These are phyloP conservation scores for Hypomyces rosellus DNA, from an alignment of 2,329 filamentous ascomycete species.

Conservation along the genomic window DNA sequence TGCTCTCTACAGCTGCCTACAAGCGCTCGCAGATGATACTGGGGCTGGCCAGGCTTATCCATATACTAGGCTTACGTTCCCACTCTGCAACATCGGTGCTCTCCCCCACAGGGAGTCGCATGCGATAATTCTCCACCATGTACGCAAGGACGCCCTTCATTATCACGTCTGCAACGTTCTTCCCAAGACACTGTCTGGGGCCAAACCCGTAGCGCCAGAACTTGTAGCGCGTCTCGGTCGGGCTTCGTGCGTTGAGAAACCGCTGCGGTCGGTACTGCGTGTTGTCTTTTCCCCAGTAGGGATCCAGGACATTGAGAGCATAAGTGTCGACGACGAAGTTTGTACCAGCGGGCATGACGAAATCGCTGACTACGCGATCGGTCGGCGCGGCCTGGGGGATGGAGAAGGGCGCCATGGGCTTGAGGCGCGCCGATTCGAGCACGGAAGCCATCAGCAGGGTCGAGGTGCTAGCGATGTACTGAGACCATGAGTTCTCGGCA, in stretches of 20 bases:
- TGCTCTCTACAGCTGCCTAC: too few species aligned
- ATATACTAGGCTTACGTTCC: too few species aligned
- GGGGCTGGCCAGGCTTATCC: too few species aligned
- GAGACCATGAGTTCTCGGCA: too few species aligned
- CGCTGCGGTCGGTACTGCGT: too few species aligned
- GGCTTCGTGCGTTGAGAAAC: too few species aligned
- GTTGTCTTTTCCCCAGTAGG: slow-evolving; percentile 5
- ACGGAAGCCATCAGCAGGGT: slow-evolving; percentile 6
- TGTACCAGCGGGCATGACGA: not conserved
- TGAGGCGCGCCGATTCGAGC: slow-evolving; percentile 2
- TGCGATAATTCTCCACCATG: not conserved
- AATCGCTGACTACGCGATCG: too few species aligned
- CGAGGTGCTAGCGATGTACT: too few species aligned
- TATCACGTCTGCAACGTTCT: slow-evolving; percentile 6
- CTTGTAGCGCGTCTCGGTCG: slow-evolving; percentile 2
- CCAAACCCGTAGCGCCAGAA: slow-evolving; percentile 12
- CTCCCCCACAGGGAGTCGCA: not conserved
- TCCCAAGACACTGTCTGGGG: slow-evolving; percentile 6
- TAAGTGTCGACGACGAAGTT: slow-evolving; percentile 11
- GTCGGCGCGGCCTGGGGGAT: not conserved
- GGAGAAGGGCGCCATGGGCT: not conserved
- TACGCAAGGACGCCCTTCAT: slow-evolving; percentile 1
- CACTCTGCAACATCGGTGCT: not conserved
- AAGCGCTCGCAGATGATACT: too few species aligned
- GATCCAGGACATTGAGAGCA: slow-evolving; percentile 9